Conservation (phyloP, 257 asterid species). For the Craterostigma plantagineum region DNA sequence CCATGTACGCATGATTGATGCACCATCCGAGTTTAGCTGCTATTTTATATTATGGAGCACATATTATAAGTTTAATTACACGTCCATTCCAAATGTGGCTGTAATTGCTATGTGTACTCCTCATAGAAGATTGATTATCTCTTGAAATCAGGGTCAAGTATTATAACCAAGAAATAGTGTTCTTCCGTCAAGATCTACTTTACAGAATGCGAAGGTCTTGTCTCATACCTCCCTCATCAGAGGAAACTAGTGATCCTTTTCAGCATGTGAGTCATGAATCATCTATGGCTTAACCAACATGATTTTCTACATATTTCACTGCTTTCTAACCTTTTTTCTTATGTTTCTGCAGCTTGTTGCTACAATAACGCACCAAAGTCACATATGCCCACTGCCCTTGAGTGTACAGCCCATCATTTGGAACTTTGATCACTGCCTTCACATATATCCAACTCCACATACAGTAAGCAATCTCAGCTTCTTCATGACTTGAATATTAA, state of each 20-base stretch:
- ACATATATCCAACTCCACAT: conserved; percentile 84
- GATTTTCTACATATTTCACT: too few species aligned
- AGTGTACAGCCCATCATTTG: conserved; percentile 76
- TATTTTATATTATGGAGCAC: too few species aligned
- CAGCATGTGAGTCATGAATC: conserved; percentile 52
- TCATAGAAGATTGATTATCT: too few species aligned
- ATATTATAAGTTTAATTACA: too few species aligned
- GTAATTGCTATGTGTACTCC: too few species aligned
- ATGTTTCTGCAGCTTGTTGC: conserved; percentile 66
- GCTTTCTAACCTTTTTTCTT: neutral
- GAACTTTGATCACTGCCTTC: conserved; percentile 89
- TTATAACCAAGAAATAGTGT: conserved; percentile 82
- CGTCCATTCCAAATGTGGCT: too few species aligned
- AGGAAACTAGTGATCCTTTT: conserved; percentile 84
- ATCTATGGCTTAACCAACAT: neutral
- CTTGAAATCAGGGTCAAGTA: conserved; percentile 55
- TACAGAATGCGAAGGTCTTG: conserved; percentile 91
- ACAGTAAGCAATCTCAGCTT: conserved; percentile 23
- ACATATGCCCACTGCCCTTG: conserved; percentile 91
- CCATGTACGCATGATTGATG: too few species aligned
- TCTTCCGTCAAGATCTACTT: conserved; percentile 90
- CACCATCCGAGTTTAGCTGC: too few species aligned
- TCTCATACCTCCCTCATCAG: conserved; percentile 71
- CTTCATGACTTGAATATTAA: neutral
- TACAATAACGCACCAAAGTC: conserved; percentile 88